Evolutionary conservation across 208 protist genomes (phyloP), one percentile per base, ranked within the genome.

Genomic region (Leishmania tropica): DNA sequence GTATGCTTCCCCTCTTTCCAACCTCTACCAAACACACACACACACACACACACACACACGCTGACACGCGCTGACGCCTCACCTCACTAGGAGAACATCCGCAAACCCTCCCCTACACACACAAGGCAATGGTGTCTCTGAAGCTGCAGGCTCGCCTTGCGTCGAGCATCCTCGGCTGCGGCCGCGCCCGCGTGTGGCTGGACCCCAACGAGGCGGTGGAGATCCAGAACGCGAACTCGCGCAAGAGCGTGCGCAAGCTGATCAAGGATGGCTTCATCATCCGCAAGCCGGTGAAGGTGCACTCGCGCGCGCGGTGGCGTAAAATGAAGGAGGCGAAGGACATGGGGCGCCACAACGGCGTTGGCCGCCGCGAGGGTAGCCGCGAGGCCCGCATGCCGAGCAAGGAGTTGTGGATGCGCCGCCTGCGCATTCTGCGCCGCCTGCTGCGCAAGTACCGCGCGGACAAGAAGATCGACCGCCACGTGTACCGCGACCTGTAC

Each of bases 251-350:
- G 76, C 96, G 98, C 87, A 99, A 99, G 94, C 92, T 99, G 72
- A 90, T 99, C 82, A 99, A 99, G 88, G 97, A 99, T 79, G 98
- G 98, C 85, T 94, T 99, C 84, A 99, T 99, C 85, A 99, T 99
- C 89, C 90, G 94, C 78, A 98, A 99, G 89, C 98, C 98, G 24
- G 87, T 94, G n/a, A 93, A 95, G 77, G 94, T 99, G 53, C 96
- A 99, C 92, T 99, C 99, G 47, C 96, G 99, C 76, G 83, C 91
- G n/a, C 97, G 99, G 86, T 96, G 96, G 81, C 91, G 95, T 83
- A 85, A 85, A 53, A 94, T 93, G 86, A 86, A 91, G 73, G 96
- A 87, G 58, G 99, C 98, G 81, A 99, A 99, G 95, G 79, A 84
- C 72, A 94, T 94, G 86, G 98, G 98, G 72, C 94, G 98, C 84